phyloP scores from a whole-genome alignment of 1,284 basidiomycete species.

The Sporisorium graminicola region DNA sequence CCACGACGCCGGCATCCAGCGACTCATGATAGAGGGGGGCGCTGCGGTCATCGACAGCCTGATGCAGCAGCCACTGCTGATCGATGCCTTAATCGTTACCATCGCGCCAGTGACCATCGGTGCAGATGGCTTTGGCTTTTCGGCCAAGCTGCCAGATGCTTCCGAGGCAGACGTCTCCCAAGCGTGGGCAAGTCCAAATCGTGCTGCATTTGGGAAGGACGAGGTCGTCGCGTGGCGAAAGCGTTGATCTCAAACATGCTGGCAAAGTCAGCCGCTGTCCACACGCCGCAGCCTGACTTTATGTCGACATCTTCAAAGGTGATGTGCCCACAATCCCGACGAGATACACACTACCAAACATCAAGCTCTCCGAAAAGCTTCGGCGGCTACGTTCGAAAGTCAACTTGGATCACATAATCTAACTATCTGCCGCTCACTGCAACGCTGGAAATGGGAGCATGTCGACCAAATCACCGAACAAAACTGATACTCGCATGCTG shows the following conservation, averaged over 20 bases:
- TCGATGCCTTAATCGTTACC: constrained; percentile 47
- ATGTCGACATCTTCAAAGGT: too few relatives aligned
- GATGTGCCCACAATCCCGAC: too few relatives aligned
- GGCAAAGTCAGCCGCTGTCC: background rate
- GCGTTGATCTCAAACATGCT: background rate
- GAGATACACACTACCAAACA: too few relatives aligned
- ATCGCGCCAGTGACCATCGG: constrained; percentile 30
- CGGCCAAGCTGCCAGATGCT: constrained; percentile 16
- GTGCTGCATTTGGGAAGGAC: constrained; percentile 35
- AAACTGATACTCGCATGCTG: too few relatives aligned
- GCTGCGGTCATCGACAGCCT: constrained; percentile 85
- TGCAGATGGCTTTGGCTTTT: constrained; percentile 28
- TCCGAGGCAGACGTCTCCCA: background rate
- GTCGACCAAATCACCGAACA: too few relatives aligned
- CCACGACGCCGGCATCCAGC: constrained; percentile 74
- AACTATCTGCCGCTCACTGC: too few relatives aligned
- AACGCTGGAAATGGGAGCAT: too few relatives aligned
- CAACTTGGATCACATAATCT: too few relatives aligned
- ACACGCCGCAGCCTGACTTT: too few relatives aligned
- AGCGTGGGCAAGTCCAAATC: constrained; percentile 7
- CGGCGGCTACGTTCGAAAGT: too few relatives aligned
- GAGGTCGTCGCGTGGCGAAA: constrained; percentile 34
- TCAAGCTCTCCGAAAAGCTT: too few relatives aligned
- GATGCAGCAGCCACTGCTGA: constrained; percentile 30
- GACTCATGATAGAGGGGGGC: constrained; percentile 96